Evolutionary conservation across 305 asterid genomes (phyloP).

Genomic region (Fraxinus ornus): DNA sequence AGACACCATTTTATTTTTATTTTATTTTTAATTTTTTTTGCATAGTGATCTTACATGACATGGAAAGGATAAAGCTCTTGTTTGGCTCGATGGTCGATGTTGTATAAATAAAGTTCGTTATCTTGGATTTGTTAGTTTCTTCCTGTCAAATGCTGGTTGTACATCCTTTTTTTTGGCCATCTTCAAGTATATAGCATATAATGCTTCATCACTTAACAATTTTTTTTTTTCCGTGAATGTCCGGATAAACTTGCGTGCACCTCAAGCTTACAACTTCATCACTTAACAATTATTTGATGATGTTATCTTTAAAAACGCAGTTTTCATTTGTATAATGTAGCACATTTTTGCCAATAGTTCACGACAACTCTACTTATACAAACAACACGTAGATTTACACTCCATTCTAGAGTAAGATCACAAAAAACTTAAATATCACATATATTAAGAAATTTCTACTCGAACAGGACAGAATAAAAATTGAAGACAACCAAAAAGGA

Average conservation of each 20-base stretch:
- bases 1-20: constrained; percentile 39
- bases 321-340: not conserved
- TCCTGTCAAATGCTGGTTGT: not conserved
- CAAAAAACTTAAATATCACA: not conserved
- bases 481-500: not conserved
- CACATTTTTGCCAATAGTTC: not conserved
- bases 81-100: constrained; percentile 23
- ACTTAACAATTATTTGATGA: not conserved
- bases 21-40: constrained; percentile 18
- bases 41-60: constrained; percentile 45
- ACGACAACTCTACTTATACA: not conserved
- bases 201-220: not conserved
- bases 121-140: constrained; percentile 22
- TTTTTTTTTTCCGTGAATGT: too few relatives aligned
- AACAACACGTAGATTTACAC: not conserved
- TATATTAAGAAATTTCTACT: not conserved
- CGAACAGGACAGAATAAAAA: not conserved
- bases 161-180: not conserved
- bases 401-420: not conserved
- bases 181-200: not conserved
- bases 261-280: too few relatives aligned
- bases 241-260: too few relatives aligned
- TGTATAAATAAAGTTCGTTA: constrained; percentile 41
- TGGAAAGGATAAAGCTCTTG: constrained; percentile 43
- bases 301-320: not conserved